Percentiles rank a stretch among this genome's conserved stretches.
These are phyloP conservation scores for Amoebophrya sp. DNA, from an alignment of 169 alveolate species.

Conservation along the genomic window DNA sequence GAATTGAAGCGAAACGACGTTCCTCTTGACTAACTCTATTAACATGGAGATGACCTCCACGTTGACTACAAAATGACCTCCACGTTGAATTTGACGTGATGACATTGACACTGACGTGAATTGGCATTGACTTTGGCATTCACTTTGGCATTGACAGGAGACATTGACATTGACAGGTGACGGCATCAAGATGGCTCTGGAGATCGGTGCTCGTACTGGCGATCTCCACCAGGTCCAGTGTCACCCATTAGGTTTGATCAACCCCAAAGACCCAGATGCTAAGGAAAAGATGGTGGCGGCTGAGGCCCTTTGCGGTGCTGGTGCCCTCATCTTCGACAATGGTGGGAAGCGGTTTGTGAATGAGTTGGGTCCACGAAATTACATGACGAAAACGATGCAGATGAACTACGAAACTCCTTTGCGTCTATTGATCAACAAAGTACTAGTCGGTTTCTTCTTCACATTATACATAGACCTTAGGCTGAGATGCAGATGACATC, in stretches of 20 bases:
- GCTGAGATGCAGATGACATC: too few relatives aligned
- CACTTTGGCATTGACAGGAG: too few relatives aligned
- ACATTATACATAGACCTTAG: too few relatives aligned
- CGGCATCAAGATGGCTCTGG: slow-evolving; percentile 55
- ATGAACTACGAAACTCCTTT: slow-evolving; percentile 54
- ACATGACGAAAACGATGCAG: slow-evolving; percentile 51
- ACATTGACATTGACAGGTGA: too few relatives aligned
- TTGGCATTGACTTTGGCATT: too few relatives aligned
- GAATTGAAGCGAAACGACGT: too few relatives aligned
- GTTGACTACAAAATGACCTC: too few relatives aligned
- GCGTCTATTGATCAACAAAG: slow-evolving; percentile 50
- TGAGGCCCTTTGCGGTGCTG: slow-evolving; percentile 55
- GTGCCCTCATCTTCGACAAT: slow-evolving; percentile 48
- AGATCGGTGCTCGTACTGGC: slow-evolving; percentile 53
- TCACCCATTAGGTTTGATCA: slow-evolving; percentile 55
- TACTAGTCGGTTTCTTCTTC: too few relatives aligned
- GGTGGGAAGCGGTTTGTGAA: slow-evolving; percentile 55
- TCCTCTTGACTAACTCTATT: too few relatives aligned
- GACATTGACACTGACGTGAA: too few relatives aligned
- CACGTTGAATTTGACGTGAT: too few relatives aligned
- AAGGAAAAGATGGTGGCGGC: slow-evolving; percentile 50
- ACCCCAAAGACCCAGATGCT: slow-evolving; percentile 45
- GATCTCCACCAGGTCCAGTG: slow-evolving; percentile 56
- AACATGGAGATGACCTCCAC: too few relatives aligned
- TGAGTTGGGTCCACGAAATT: slow-evolving; percentile 54